These are phyloP conservation scores for Metarhizium humberi DNA, from an alignment of 2,329 filamentous ascomycete genomes.

Conservation along the genomic window DNA sequence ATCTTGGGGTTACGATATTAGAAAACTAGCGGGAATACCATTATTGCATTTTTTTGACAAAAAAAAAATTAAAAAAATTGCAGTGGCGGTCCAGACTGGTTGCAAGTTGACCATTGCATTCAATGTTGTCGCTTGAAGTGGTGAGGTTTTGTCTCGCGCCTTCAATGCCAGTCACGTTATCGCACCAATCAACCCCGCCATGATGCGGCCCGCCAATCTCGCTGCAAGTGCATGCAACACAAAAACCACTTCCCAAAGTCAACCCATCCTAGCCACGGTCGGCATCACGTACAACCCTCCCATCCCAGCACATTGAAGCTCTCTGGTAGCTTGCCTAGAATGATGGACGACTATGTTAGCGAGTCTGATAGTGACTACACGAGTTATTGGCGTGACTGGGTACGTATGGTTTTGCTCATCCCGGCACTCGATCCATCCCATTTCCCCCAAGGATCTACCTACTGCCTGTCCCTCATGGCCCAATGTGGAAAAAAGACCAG, in stretches of 20 bases:
- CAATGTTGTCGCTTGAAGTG: no score
- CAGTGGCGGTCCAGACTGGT: no score
- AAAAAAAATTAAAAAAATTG: no score
- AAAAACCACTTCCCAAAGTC: neutral
- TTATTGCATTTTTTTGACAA: neutral
- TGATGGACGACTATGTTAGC: slow-evolving; percentile 95
- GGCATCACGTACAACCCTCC: slow-evolving; percentile 2
- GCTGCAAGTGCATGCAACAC: neutral
- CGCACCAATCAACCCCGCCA: slow-evolving; percentile 2
- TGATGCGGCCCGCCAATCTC: neutral
- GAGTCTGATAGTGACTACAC: slow-evolving; percentile 99
- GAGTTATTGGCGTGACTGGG: slow-evolving; percentile 99
- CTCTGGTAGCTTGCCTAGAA: slow-evolving; percentile 12
- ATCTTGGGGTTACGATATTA: neutral
- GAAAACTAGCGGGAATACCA: neutral
- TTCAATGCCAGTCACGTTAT: slow-evolving; percentile 7
- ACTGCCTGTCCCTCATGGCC: neutral
- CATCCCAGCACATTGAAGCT: neutral
- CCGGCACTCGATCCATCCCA: neutral
- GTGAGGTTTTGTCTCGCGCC: no score
- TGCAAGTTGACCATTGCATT: no score
- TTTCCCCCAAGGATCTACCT: neutral
- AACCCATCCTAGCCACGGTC: neutral
- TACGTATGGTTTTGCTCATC: slow-evolving; percentile 39
- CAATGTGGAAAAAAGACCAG: neutral